These are phyloP conservation scores for Blastobotrys aristatus DNA, from an alignment of 1,139 yeast genomes.

Conservation along the genomic window DNA sequence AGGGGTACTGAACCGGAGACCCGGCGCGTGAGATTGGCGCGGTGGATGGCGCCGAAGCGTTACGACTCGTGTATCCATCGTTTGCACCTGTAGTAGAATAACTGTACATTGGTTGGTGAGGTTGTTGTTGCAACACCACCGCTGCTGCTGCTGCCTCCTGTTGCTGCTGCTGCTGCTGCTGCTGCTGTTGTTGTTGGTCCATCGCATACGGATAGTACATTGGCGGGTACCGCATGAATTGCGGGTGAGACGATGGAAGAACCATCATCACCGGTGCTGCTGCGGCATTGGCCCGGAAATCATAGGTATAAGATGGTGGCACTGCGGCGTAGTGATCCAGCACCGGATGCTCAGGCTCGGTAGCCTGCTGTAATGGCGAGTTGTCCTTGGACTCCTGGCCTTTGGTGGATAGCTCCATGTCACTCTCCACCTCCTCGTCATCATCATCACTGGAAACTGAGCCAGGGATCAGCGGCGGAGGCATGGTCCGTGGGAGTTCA, in stretches of 20 bases:
- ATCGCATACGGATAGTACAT: not conserved
- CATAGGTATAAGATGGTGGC: conserved; percentile 2
- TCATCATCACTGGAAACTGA: not conserved
- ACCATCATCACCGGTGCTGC: not conserved
- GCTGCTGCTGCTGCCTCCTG: conserved; percentile 3
- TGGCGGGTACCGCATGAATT: not conserved
- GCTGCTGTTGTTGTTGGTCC: conserved; percentile 5
- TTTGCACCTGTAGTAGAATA: not conserved
- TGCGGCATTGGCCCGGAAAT: not conserved
- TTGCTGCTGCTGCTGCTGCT: conserved; percentile 3
- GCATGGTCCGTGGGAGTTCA: conserved; percentile 9
- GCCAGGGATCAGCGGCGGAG: not conserved
- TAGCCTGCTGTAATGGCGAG: not conserved
- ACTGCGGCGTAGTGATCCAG: not conserved
- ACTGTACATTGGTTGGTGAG: conserved; percentile 1
- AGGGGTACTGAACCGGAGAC: conserved; percentile 3
- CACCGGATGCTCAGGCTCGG: not conserved
- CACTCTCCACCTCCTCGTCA: not conserved
- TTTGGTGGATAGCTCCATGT: not conserved
- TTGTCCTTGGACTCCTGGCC: not conserved
- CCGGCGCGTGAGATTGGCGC: conserved; percentile 10
- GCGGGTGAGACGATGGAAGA: not conserved
- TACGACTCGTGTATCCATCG: not conserved
- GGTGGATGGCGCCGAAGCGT: not conserved
- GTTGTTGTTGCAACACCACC: not conserved